Percentiles rank a stretch among this genome's conserved stretches.
Conservation (phyloP, 2,329 filamentous ascomycete species). For the Microcyclosporella mali region DNA sequence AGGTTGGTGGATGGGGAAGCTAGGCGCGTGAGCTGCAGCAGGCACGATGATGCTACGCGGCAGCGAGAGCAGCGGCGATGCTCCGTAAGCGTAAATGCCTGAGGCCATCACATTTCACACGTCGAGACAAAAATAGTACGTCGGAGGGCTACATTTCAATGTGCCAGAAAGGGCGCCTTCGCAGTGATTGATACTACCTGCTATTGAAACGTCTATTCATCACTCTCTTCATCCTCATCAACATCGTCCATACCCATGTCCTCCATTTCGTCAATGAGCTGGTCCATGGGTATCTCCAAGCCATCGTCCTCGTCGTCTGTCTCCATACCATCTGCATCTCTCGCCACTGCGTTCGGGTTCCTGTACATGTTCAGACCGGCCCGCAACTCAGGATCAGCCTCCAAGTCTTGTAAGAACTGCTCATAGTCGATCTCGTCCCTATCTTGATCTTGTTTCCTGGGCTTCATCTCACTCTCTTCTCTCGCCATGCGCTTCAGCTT, state of each 20-base stretch:
- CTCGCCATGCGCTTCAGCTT: conserved; percentile 86
- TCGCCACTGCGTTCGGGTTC: conserved; percentile 45
- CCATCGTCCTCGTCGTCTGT: conserved; percentile 52
- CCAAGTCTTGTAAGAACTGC: conserved; percentile 92
- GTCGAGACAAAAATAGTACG: background rate
- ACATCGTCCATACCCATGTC: conserved; percentile 65
- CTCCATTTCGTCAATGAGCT: conserved; percentile 83
- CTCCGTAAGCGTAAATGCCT: background rate
- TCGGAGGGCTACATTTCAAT: background rate
- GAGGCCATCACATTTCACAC: no score
- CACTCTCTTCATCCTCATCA: conserved; percentile 3
- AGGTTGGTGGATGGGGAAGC: background rate
- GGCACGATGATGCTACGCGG: conserved; percentile 14
- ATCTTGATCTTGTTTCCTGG: conserved; percentile 81
- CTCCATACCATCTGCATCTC: conserved; percentile 54
- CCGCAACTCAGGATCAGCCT: conserved; percentile 86
- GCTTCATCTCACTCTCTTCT: conserved; percentile 81
- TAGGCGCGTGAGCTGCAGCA: conserved; percentile 12
- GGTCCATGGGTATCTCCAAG: conserved; percentile 45
- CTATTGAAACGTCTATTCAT: background rate
- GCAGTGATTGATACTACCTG: no score
- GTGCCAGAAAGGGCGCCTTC: no score
- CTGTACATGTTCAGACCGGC: conserved; percentile 84
- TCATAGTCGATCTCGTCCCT: conserved; percentile 91
- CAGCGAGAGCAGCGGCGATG: background rate